phyloP scores from a whole-genome alignment of 495 filamentous ascomycete genomes.

The Elasticomyces elasticus region DNA sequence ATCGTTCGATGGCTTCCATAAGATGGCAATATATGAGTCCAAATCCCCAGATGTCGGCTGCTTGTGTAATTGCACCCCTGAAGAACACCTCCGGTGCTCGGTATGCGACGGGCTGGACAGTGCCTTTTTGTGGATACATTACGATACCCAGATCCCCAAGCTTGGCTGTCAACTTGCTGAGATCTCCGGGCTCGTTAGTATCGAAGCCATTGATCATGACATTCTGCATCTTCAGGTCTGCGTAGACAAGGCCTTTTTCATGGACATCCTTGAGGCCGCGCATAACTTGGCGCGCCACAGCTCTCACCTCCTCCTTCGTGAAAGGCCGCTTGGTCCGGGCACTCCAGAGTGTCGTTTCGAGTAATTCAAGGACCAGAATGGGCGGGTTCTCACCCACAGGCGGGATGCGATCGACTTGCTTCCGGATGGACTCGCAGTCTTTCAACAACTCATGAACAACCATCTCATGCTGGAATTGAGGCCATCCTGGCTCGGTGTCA shows the following conservation, averaged over 20 bases:
- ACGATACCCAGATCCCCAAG: slow-evolving; percentile 18
- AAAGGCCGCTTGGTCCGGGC: slow-evolving; percentile 12
- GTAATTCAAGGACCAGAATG: slow-evolving; percentile 13
- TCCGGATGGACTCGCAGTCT: slow-evolving; percentile 2
- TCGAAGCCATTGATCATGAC: slow-evolving; percentile 15
- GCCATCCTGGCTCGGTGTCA: slow-evolving; percentile 9
- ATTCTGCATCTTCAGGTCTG: slow-evolving; percentile 20
- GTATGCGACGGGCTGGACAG: slow-evolving; percentile 15
- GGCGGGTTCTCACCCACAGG: slow-evolving; percentile 3
- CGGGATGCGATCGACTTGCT: slow-evolving; percentile 12
- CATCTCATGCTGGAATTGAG: slow-evolving; percentile 16
- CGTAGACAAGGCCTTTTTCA: slow-evolving; percentile 11
- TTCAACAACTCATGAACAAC: slow-evolving; percentile 18
- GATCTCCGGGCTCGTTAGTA: neutral
- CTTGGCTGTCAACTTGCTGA: neutral
- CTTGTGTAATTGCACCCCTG: slow-evolving; percentile 8
- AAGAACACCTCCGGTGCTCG: slow-evolving; percentile 17
- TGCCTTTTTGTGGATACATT: slow-evolving; percentile 8
- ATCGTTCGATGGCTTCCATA: slow-evolving; percentile 7
- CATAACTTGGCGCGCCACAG: neutral
- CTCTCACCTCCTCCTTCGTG: slow-evolving; percentile 6
- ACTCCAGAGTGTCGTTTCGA: slow-evolving; percentile 11
- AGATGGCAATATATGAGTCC: slow-evolving; percentile 14
- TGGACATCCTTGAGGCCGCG: slow-evolving; percentile 8
- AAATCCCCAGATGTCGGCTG: slow-evolving; percentile 17